Base-by-base conservation (phyloP, 495 filamentous ascomycete species). In the Parmelia sp. region DNA sequence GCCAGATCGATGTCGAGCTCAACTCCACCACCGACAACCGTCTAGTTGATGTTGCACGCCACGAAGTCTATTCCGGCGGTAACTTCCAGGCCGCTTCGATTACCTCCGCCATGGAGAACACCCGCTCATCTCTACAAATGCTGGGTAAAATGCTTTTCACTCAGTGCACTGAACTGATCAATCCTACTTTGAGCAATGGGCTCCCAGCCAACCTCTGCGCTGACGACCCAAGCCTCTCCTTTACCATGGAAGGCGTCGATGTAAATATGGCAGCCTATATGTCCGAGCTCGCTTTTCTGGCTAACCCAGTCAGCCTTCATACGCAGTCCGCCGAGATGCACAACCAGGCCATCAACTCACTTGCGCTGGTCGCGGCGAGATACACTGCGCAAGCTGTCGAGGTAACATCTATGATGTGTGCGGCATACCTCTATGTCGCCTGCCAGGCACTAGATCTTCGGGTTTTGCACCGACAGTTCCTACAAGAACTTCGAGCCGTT, bases 1-100 rank as follows among this genome's bases (percentile, higher is more conserved):
- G 73, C 5, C 86, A 89, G 56, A 69, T 89, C 23, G 62, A 70
- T 3, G 74, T 71, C 5, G 86, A 89, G 66, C 75, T 85, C 61
- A 88, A 88, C 68, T 86, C 85, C 4, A 80, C 83, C 0, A 81
- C 81, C 3, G 86, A 89, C 65, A 88, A 88, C 69, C 86, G 85
- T 0, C 71, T 89, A 14, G 69, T 88, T 25, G 78, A 88, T 58
- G 67, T 70, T 4, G 40, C 49, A 3, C 60, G 57, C 3, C 51
- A 62, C 0, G 42, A 45, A 25, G 75, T 86, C n/a, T 77, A 83
- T 66, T 78, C 80, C 55, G 84, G 85, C n/a, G 82, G 79, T 44
- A 89, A 89, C 70, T 89, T 89, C 72, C 86, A 88, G 64, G 86
- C 85, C 0, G 71, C 70, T 0, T 72, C 78, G 5, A 66, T 88